Evolutionary conservation across 129 eudicot genomes (phyloP), one percentile per base, ranked within the genome.

Genomic region (Ambrosia trifida): DNA sequence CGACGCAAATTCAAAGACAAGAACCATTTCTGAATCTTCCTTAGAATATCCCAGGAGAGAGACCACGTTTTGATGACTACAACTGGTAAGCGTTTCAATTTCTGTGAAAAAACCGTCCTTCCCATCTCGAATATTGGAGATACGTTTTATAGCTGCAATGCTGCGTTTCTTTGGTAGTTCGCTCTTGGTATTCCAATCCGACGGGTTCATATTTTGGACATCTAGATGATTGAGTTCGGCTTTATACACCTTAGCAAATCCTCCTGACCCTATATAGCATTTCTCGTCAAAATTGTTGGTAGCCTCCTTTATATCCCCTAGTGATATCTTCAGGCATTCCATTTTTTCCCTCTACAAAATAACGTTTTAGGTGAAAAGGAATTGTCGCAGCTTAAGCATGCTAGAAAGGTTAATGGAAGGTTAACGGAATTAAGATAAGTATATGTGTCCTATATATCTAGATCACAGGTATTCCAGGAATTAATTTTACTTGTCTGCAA

Each of bases 11-110:
- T 60, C 66, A 33, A 31, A 32, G 24, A 30, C 41, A 11, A 58
- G 64, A 11, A 11, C 28, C 64, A 28, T 30, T 20, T 58, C 40
- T 11, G 2, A 7, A 13, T 35, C 44, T 60, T 60, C 66, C 9
- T 13, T 9, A 60, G 41, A 60, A 66, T 20, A 66, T 4, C 72
- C 72, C 13, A 44, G 43, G 46, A 66, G 72, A 13, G 72, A 66
- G 17, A 66, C 72, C 6, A 66, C n/a, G 43, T 66, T 66, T 1
- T 3, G 43, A 66, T 66, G 58, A 0, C 46, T 13, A 28, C 58
- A 66, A 28, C 40, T 30, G 8, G 58, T 13, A 46, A 66, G 72
- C 20, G 14, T 2, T 46, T 66, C 72, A 28, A 66, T 45, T 66
- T 66, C 72, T 28, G 58, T 38, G 24, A 66, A 0, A 49, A 66